Evolutionary conservation across 2,329 filamentous ascomycete genomes (phyloP), one percentile per base, ranked within the genome.

Genomic region (Venturia pyrina): DNA sequence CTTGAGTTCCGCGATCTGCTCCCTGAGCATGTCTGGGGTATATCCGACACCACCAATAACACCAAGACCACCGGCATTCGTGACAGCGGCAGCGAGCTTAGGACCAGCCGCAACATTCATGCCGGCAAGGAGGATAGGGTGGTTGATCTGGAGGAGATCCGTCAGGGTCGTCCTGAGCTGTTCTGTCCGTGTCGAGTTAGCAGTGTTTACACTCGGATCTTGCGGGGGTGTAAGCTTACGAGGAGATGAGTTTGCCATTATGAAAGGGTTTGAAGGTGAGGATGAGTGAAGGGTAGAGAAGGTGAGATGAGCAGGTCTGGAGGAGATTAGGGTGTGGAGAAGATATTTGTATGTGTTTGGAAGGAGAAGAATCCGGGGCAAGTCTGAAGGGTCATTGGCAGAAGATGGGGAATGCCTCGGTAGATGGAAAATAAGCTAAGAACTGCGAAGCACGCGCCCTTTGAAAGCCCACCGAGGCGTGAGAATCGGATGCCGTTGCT

Each of bases 31-130:
- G 68, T 97, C 91, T 72, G 95, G 95, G 66, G 92, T 97, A 83
- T 99, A 99, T 70, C 91, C 89, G 72, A 93, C 89, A 77, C 95
- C 95, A 71, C 95, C 95, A 72, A 99, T 93, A 73, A 99, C 95
- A 80, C 95, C 95, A 68, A 99, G 84, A 74, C 95, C 95, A 71
- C 95, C 95, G 64, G 95, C 95, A 79, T 99, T 97, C 71, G 93
- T 96, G 72, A 99, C 95, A 53, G 95, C 95, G 43, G 95, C 95
- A 64, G 95, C 95, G 74, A 99, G 88, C 84, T 92, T 96, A 66
- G 95, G 95, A 63, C 95, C 95, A 67, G 95, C 95, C 66, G 95
- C 95, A 69, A 98, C 95, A 84, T 99, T 98, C 95, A 99, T 99
- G 77, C 95, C 95, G 72, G 95, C 95, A 69, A 99, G 88, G 74